Evolutionary conservation across 1,284 basidiomycete species (phyloP).

Genomic region (Leccinum subfulvum): DNA sequence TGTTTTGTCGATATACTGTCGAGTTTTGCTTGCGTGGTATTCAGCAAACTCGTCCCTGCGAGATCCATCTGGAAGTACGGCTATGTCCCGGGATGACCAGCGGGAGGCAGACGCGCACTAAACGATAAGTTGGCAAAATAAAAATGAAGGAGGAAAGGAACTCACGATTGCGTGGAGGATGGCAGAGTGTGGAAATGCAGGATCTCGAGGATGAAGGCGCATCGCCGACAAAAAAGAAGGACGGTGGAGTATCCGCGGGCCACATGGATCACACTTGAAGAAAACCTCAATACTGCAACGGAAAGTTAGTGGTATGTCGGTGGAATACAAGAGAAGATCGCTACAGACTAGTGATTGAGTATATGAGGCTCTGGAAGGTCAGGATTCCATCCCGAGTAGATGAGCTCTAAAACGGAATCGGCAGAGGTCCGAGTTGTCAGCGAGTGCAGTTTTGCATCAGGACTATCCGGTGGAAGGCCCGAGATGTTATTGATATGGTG

Average conservation of each 20-base stretch:
- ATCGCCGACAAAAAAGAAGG: conserved; percentile 78
- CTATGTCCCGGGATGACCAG: conserved; percentile 69
- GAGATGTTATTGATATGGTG: conserved; percentile 12
- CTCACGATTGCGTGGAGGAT: conserved; percentile 78
- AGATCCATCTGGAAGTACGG: conserved; percentile 67
- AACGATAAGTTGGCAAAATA: conserved; percentile 18
- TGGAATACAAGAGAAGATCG: conserved; percentile 12
- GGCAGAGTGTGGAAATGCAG: conserved; percentile 77
- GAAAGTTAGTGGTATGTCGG: conserved; percentile 4
- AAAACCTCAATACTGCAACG: conserved; percentile 68
- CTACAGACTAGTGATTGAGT: conserved; percentile 69
- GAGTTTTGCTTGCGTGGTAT: conserved; percentile 80
- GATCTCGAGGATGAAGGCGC: conserved; percentile 71
- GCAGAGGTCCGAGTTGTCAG: conserved; percentile 37
- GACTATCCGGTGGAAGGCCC: conserved; percentile 42
- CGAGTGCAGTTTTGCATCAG: conserved; percentile 49
- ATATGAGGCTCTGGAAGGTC: conserved; percentile 72
- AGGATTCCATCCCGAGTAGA: conserved; percentile 78
- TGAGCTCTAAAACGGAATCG: conserved; percentile 59
- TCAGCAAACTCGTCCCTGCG: conserved; percentile 79
- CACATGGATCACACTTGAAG: conserved; percentile 81
- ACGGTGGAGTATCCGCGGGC: conserved; percentile 72
- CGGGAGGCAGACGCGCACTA: conserved; percentile 83
- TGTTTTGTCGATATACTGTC: conserved; percentile 78
- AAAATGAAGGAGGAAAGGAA: conserved; percentile 3